Conservation (phyloP, 306 rosid species). For the Oemleria cerasiformis region DNA sequence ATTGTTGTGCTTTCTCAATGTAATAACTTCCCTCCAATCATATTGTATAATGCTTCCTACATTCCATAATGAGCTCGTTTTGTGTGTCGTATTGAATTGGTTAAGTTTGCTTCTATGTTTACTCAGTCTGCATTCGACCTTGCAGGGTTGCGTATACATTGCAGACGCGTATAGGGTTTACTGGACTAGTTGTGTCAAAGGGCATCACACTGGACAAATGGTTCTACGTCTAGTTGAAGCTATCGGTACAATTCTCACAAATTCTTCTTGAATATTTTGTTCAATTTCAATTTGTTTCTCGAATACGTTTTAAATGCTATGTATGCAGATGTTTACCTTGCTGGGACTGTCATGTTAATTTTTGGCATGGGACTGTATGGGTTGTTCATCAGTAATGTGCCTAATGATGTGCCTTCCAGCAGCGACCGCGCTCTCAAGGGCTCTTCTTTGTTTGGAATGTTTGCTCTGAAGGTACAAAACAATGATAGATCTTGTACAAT, state of each 20-base stretch:
- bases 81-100: too few species aligned
- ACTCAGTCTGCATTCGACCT: constrained; percentile 25
- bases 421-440: constrained; percentile 73
- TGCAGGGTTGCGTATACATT: constrained; percentile 85
- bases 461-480: constrained; percentile 71
- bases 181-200: constrained; percentile 89
- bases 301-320: not conserved
- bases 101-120: not conserved
- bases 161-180: constrained; percentile 81
- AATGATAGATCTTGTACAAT: too few species aligned
- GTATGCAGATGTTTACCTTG: constrained; percentile 94
- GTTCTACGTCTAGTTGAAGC: constrained; percentile 92
- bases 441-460: constrained; percentile 94
- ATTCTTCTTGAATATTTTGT: constrained; percentile 1
- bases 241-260: constrained; percentile 53
- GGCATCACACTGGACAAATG: constrained; percentile 87
- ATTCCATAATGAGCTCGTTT: too few species aligned
- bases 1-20: constrained; percentile 91
- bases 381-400: constrained; percentile 71
- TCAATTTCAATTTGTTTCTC: constrained; percentile 1
- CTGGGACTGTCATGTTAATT: constrained; percentile 95
- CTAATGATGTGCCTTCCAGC: constrained; percentile 46
- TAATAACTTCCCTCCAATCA: constrained; percentile 29
- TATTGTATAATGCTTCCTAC: not conserved
- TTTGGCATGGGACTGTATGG: constrained; percentile 96